Conservation (phyloP, 176 grass and related monocot genomes). For the Zoysia japonica region DNA sequence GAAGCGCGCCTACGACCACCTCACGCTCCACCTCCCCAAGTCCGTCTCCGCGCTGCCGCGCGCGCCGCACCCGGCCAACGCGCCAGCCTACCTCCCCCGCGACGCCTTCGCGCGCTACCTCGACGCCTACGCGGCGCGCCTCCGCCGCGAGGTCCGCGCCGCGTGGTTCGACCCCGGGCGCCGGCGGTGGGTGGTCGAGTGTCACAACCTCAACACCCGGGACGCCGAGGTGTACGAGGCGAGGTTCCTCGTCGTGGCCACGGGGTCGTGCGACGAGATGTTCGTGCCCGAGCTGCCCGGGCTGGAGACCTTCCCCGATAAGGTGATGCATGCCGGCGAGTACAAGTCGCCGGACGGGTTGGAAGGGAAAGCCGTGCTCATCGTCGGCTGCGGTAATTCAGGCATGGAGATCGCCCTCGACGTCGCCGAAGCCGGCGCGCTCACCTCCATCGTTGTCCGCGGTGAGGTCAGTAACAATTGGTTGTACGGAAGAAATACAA, state of each 20-base stretch:
- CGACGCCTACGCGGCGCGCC: conserved; percentile 56
- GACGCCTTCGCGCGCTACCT: conserved; percentile 64
- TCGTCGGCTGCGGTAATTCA: conserved; percentile 77
- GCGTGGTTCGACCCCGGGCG: conserved; percentile 45
- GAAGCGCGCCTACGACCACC: conserved; percentile 38
- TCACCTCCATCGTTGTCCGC: conserved; percentile 56
- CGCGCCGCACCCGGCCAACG: conserved; percentile 34
- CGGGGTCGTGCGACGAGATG: conserved; percentile 62
- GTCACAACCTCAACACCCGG: conserved; percentile 11
- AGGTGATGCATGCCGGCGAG: conserved; percentile 59
- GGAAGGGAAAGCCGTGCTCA: conserved; percentile 59
- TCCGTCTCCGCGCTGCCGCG: conserved; percentile 42
- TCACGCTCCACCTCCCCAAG: conserved; percentile 50
- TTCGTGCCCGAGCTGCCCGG: conserved; percentile 65
- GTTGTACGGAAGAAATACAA: no score
- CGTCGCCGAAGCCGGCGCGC: conserved; percentile 52
- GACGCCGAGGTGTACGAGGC: conserved; percentile 37
- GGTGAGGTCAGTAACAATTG: conserved; percentile 43
- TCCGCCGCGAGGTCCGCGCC: conserved; percentile 51
- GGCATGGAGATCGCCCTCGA: conserved; percentile 87
- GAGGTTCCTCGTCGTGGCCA: conserved; percentile 63
- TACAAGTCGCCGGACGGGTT: conserved; percentile 41
- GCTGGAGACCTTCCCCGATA: conserved; percentile 50
- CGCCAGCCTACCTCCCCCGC: conserved; percentile 59
- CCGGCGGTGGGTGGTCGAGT: conserved; percentile 45